phyloP scores from a whole-genome alignment of 1,139 yeast species.

The Starmera stellimalicola region DNA sequence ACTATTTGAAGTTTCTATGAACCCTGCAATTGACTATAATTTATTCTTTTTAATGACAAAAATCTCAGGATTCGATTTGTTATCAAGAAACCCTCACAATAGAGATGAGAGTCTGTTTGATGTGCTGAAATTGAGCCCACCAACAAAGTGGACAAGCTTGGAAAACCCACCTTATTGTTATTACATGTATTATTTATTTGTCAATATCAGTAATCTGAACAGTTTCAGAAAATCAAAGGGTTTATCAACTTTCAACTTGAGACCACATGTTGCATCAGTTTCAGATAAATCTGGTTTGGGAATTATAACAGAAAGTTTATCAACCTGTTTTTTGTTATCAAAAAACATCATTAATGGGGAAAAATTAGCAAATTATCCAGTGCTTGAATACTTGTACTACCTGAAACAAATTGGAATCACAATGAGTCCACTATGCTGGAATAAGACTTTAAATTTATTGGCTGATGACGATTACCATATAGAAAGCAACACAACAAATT shows the following conservation, averaged over 20 bases:
- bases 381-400: constrained; percentile 16
- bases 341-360: constrained; percentile 17
- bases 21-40: constrained; percentile 13
- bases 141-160: constrained; percentile 11
- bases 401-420: constrained; percentile 19
- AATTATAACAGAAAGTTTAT: constrained; percentile 15
- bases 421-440: constrained; percentile 20
- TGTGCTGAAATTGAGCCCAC: constrained; percentile 6
- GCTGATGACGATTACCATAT: constrained; percentile 14
- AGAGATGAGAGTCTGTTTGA: constrained; percentile 13
- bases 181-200: constrained; percentile 15
- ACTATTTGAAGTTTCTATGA: constrained; percentile 15
- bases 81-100: constrained; percentile 9
- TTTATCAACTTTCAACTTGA: constrained; percentile 10
- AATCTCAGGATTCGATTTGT: constrained; percentile 13
- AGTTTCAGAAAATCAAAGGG: constrained; percentile 10
- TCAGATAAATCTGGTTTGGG: constrained; percentile 15
- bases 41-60: constrained; percentile 17
- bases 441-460: constrained; percentile 13
- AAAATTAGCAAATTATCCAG: constrained; percentile 12
- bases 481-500: constrained; percentile 2
- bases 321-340: constrained; percentile 14
- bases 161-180: constrained; percentile 19
- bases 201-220: constrained; percentile 14
- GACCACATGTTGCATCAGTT: constrained; percentile 16